Evolutionary conservation across 495 filamentous ascomycete species (phyloP).

Genomic region (Aspergillus olivimuriae): DNA sequence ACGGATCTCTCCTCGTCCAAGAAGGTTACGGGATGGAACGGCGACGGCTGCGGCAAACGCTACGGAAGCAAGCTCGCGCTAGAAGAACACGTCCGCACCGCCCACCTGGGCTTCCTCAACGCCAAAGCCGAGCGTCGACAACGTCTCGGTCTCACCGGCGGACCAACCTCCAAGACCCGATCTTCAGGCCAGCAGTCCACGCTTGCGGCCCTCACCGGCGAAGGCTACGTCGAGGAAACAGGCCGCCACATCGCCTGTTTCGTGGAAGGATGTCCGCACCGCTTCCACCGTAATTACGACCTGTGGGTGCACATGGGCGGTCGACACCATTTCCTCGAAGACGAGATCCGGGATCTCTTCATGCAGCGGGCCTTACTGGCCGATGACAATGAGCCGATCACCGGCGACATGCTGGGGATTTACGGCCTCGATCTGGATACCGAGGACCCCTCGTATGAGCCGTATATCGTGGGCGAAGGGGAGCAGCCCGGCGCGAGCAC

Average conservation of each 20-base stretch:
- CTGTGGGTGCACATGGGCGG: conserved; percentile 57
- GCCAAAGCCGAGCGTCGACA: conserved; percentile 39
- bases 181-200: conserved; percentile 20
- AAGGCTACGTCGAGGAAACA: conserved; percentile 47
- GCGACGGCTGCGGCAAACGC: conserved; percentile 59
- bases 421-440: conserved; percentile 40
- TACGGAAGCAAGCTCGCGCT: conserved; percentile 68
- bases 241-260: conserved; percentile 52
- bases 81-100: conserved; percentile 72
- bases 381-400: conserved; percentile 20
- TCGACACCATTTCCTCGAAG: conserved; percentile 43
- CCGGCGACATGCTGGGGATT: conserved; percentile 31
- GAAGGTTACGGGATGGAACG: conserved; percentile 59
- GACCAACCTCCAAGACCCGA: conserved; percentile 7
- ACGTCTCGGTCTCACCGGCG: conserved; percentile 27
- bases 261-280: conserved; percentile 44
- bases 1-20: conserved; percentile 51
- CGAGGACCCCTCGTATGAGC: conserved; percentile 15
- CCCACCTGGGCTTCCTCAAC: conserved; percentile 57
- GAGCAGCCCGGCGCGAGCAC: too few relatives aligned
- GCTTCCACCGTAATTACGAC: conserved; percentile 63
- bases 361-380: conserved; percentile 34
- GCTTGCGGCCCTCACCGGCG: conserved; percentile 51
- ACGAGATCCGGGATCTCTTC: conserved; percentile 45
- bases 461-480: conserved; percentile 8